Conservation (phyloP, 305 asterid species). For the Fraxinus angustifolia region DNA sequence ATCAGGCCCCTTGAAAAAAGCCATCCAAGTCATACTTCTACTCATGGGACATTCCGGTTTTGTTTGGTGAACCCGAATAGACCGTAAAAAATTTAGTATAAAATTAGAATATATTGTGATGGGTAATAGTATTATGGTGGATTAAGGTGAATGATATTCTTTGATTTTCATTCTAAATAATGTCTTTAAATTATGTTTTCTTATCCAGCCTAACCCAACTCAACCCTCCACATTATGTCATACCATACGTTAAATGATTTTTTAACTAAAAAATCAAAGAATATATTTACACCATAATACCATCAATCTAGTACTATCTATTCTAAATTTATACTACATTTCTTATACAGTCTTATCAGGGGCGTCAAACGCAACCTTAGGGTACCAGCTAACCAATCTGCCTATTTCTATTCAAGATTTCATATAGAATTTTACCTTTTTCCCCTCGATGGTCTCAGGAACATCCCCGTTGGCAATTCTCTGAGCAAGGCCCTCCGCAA, state of each 20-base stretch:
- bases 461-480: constrained; percentile 95
- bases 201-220: not conserved
- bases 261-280: not conserved
- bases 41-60: not conserved
- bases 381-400: not conserved
- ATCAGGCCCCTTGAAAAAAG: not conserved
- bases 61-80: not conserved
- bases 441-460: constrained; percentile 93
- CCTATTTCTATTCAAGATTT: not conserved
- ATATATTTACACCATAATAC: not conserved
- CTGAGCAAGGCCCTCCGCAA: constrained; percentile 97
- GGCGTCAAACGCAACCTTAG: not conserved
- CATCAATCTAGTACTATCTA: not conserved
- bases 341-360: not conserved
- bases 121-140: not conserved
- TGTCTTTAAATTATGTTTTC: not conserved
- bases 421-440: constrained; percentile 49
- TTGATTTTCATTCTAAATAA: not conserved
- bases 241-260: not conserved
- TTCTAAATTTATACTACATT: not conserved
- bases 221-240: not conserved
- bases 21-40: not conserved
- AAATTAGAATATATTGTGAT: not conserved
- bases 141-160: not conserved
- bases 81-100: not conserved